Conservation (phyloP, 2,329 filamentous ascomycete genomes). For the Ophiostoma ips region DNA sequence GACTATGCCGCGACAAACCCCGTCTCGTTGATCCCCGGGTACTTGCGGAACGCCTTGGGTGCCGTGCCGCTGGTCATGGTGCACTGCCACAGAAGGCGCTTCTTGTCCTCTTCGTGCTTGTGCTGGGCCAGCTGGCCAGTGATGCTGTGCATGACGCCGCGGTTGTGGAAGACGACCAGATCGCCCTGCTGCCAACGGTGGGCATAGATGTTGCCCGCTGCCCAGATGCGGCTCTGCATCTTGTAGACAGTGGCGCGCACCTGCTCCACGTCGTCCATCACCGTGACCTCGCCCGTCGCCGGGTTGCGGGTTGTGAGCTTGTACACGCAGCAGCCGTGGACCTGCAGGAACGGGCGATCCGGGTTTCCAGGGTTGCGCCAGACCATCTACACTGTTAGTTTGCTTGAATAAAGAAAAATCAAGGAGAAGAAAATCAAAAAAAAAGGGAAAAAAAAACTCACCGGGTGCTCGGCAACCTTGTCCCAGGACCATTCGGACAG, state of each 20-base stretch:
- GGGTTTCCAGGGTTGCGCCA: conserved; percentile 56
- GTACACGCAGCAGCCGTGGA: conserved; percentile 12
- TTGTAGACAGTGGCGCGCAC: conserved; percentile 6
- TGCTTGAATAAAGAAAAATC: not conserved
- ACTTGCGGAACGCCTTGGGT: conserved; percentile 9
- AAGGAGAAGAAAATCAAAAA: not conserved
- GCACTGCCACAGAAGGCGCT: conserved; percentile 63
- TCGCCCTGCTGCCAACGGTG: conserved; percentile 69
- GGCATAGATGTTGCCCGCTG: conserved; percentile 52
- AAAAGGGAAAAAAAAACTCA: not conserved
- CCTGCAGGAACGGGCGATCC: conserved; percentile 9
- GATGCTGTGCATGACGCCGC: conserved; percentile 60
- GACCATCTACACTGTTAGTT: conserved; percentile 29
- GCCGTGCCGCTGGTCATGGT: conserved; percentile 34
- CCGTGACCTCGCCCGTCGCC: not conserved
- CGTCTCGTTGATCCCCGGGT: conserved; percentile 10
- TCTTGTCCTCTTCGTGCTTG: conserved; percentile 41
- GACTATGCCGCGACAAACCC: conserved; percentile 5
- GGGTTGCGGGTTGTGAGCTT: conserved; percentile 9
- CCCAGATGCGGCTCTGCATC: conserved; percentile 16
- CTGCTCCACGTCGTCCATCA: conserved; percentile 13
- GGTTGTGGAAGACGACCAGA: conserved; percentile 65
- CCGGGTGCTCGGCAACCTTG: conserved; percentile 12
- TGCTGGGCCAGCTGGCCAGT: conserved; percentile 51
- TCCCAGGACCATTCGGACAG: conserved; percentile 10